Base-by-base conservation (phyloP, 2,329 filamentous ascomycete species). In the Hypoxylon sp. region DNA sequence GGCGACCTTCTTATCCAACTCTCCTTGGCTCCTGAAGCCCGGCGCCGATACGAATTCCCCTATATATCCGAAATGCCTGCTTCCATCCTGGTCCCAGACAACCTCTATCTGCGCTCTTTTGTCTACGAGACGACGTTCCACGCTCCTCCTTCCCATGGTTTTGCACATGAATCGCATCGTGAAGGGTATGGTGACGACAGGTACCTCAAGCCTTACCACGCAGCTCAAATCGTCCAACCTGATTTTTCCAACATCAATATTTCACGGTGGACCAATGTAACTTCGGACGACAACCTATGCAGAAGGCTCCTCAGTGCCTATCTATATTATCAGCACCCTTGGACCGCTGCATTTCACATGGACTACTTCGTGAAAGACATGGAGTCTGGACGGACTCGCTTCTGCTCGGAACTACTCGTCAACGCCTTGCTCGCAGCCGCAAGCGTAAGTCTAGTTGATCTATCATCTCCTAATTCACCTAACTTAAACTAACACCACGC, bases 321-420 rank as follows among this genome's bases (percentile, higher is more conserved):
- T 9, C 70, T 80, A 5, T 74, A 74, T 1, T 77, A 76, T 61
- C 79, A 82, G 34, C 79, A 80, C 32, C 75, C 76, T 2, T 79
- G 75, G 67, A 75, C 75, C 0, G 70, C 77, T 0, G 70, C 71
- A 0, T 79, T 82, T 25, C 79, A 82, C 2, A 81, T 80, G 62
- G 78, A 80, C 25, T 71, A 70, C 0, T 81, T 82, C 29, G 61
- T 82, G 0, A 70, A 80, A n/a, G 80, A 82, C 27, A 77, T 82
- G 77, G 71, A 68, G 9, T 63, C 70, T 0, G 70, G 70, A 0
- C 65, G 68, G 0, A 53, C 61, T 0, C 73, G 77, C 12, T 81
- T 80, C 67, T 82, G 81, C 63, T 81, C 81, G 0, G 56, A 74
- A 6, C 70, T 82, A 0, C 74, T 82, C 2, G 78, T 81, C 51